Conservation (phyloP, 2,329 filamentous ascomycete species). For the Colletotrichum lindemuthianum region DNA sequence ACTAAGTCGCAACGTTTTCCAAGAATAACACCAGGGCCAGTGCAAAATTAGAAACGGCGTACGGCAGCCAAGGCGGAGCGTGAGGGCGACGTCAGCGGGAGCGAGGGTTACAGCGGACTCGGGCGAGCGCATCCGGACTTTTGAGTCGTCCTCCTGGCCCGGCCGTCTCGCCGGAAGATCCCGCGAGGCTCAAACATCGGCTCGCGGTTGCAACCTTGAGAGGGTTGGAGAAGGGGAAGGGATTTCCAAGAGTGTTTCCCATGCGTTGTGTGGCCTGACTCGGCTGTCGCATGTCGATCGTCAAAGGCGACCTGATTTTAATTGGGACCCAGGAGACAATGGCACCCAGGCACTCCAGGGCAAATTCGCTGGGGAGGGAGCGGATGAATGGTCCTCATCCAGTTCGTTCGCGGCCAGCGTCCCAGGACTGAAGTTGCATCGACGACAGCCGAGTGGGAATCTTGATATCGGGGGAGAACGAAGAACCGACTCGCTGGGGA, state of each 20-base stretch:
- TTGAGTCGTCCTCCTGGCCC: no score
- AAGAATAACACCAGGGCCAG: constrained; percentile 7
- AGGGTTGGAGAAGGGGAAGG: not conserved
- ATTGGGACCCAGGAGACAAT: constrained; percentile 11
- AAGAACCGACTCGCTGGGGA: no score
- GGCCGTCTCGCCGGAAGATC: no score
- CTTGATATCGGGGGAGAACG: no score
- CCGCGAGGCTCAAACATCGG: not conserved
- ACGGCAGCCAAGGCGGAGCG: no score
- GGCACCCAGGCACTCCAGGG: constrained; percentile 2
- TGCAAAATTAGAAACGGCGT: constrained; percentile 7
- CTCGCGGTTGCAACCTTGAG: constrained; percentile 9
- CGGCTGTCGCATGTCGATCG: constrained; percentile 29
- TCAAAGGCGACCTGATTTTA: constrained; percentile 21
- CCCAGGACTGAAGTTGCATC: no score
- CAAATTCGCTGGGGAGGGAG: not conserved
- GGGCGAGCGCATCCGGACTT: not conserved
- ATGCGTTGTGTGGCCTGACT: constrained; percentile 16
- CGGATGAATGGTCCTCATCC: no score
- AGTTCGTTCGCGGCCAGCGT: no score
- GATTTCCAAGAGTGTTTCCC: not conserved
- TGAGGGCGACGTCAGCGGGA: no score
- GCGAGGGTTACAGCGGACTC: no score
- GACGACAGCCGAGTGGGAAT: no score
- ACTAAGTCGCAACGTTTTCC: constrained; percentile 1